Percentiles rank a stretch among this genome's conserved stretches.
These are phyloP conservation scores for Polytolypa hystricis DNA, from an alignment of 2,329 filamentous ascomycete genomes.

Conservation along the genomic window DNA sequence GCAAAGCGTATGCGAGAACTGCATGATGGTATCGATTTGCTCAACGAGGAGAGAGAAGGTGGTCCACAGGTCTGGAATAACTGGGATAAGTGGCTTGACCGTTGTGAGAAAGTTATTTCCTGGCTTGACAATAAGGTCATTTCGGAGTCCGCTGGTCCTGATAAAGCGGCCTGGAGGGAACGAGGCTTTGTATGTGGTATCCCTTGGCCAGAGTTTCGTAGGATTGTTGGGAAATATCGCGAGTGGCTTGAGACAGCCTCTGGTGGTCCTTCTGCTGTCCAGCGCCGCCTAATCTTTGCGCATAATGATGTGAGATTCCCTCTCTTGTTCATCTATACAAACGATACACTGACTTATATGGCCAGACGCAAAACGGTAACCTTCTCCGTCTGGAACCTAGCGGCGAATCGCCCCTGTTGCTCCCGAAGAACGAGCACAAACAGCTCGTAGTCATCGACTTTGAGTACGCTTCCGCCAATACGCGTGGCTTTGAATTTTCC, in stretches of 20 bases:
- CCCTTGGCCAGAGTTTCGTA: slow-evolving; percentile 68
- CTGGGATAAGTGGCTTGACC: slow-evolving; percentile 84
- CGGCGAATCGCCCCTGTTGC: slow-evolving; percentile 69
- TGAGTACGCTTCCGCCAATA: slow-evolving; percentile 87
- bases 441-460: slow-evolving; percentile 97
- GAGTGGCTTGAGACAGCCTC: slow-evolving; percentile 61
- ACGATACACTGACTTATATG: slow-evolving; percentile 10
- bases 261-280: slow-evolving; percentile 54
- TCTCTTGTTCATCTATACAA: not conserved
- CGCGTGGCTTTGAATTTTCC: slow-evolving; percentile 78
- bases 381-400: slow-evolving; percentile 67
- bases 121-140: slow-evolving; percentile 50
- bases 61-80: slow-evolving; percentile 83
- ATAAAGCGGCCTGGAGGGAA: slow-evolving; percentile 49
- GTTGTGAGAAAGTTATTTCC: slow-evolving; percentile 41
- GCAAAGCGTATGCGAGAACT: slow-evolving; percentile 96
- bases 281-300: slow-evolving; percentile 75
- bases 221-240: slow-evolving; percentile 66
- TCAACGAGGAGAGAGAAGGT: slow-evolving; percentile 62
- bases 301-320: slow-evolving; percentile 73
- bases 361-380: slow-evolving; percentile 92
- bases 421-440: slow-evolving; percentile 88
- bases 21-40: slow-evolving; percentile 82
- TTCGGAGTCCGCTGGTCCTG: slow-evolving; percentile 32
- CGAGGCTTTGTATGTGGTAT: slow-evolving; percentile 72